Conservation (phyloP, 495 filamentous ascomycete species). For the Beverwykella pulmonaria region DNA sequence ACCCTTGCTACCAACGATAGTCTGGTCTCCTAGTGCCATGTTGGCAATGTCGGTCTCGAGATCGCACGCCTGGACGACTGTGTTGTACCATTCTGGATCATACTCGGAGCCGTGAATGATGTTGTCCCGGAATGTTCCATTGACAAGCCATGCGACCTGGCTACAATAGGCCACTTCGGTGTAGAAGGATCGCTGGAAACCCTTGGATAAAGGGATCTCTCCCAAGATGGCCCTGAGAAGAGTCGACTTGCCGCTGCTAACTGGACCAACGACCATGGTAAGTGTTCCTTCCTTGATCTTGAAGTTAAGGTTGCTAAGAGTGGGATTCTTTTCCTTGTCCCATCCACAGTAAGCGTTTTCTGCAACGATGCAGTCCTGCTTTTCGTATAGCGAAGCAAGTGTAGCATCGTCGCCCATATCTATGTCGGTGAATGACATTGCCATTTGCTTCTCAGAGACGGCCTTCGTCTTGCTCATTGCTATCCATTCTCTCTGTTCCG, state of each 20-base stretch:
- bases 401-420: slow-evolving; percentile 5
- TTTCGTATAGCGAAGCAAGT: slow-evolving; percentile 9
- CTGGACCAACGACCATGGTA: slow-evolving; percentile 61
- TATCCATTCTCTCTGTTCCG: background rate
- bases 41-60: slow-evolving; percentile 45
- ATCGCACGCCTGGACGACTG: slow-evolving; percentile 47
- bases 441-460: background rate
- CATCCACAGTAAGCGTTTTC: slow-evolving; percentile 25
- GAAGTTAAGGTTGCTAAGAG: slow-evolving; percentile 17
- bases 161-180: slow-evolving; percentile 46
- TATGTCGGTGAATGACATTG: slow-evolving; percentile 2
- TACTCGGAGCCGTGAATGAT: slow-evolving; percentile 43
- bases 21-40: slow-evolving; percentile 46
- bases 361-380: slow-evolving; percentile 21
- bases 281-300: slow-evolving; percentile 42
- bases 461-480: background rate
- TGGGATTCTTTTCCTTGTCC: slow-evolving; percentile 9
- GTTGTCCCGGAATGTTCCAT: slow-evolving; percentile 47
- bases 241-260: slow-evolving; percentile 64
- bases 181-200: slow-evolving; percentile 48
- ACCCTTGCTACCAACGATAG: slow-evolving; percentile 45
- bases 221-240: slow-evolving; percentile 61
- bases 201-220: slow-evolving; percentile 50
- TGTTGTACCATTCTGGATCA: slow-evolving; percentile 47
- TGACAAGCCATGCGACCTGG: slow-evolving; percentile 45